Evolutionary conservation across 2,329 filamentous ascomycete species (phyloP).

Genomic region (Rhexocercosporidium sp.): DNA sequence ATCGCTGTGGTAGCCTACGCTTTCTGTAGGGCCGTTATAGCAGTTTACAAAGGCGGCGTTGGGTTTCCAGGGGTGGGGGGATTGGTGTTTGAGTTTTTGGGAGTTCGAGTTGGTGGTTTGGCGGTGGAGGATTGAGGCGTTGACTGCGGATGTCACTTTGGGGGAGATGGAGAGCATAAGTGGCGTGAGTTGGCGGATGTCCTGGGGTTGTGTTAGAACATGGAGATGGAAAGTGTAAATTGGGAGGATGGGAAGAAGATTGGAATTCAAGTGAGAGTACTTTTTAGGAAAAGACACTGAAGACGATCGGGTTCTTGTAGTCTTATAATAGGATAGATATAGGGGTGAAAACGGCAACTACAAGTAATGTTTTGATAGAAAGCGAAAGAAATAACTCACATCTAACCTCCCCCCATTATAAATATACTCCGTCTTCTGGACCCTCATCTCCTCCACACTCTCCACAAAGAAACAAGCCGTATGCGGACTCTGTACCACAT

Average conservation of each 20-base stretch:
- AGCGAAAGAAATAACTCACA: constrained; percentile 48
- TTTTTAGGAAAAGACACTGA: neutral
- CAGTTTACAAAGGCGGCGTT: constrained; percentile 96
- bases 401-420: constrained; percentile 82
- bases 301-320: too few species aligned
- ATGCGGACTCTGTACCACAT: constrained; percentile 83
- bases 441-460: constrained; percentile 68
- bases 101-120: constrained; percentile 68
- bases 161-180: constrained; percentile 73
- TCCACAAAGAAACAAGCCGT: constrained; percentile 85
- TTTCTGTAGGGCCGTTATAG: constrained; percentile 81
- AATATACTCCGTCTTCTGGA: constrained; percentile 79
- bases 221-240: too few species aligned
- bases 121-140: constrained; percentile 73
- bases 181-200: constrained; percentile 78
- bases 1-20: constrained; percentile 91
- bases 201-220: constrained; percentile 49
- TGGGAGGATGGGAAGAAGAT: too few species aligned
- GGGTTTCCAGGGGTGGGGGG: constrained; percentile 73
- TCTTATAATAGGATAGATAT: neutral
- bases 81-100: constrained; percentile 79
- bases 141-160: constrained; percentile 76
- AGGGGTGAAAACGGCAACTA: neutral
- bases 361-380: too few species aligned
- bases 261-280: too few species aligned